Conservation (phyloP, 1,284 basidiomycete species). For the Volvariella surrecta region DNA sequence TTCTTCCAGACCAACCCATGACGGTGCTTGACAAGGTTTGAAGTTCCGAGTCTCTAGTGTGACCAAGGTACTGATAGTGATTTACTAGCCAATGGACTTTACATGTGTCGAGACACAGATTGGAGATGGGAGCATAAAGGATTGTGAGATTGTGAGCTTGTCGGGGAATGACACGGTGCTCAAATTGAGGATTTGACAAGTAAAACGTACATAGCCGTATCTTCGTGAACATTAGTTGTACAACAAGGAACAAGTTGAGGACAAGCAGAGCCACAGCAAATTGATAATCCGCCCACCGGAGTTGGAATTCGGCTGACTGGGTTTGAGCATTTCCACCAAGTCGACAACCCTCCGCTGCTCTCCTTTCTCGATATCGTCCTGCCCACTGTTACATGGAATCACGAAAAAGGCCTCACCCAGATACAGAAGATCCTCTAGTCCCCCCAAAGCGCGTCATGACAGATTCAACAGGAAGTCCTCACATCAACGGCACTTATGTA, state of each 20-base stretch:
- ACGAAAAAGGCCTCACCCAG: constrained; percentile 51
- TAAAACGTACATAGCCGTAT: no score
- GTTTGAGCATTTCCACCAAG: constrained; percentile 6
- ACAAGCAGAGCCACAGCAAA: constrained; percentile 16
- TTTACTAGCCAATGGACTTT: constrained; percentile 61
- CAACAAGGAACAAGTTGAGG: neutral
- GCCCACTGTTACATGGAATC: constrained; percentile 39
- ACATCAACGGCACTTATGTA: constrained; percentile 43
- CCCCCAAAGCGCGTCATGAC: constrained; percentile 63
- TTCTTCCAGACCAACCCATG: constrained; percentile 70
- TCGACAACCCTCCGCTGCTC: constrained; percentile 14
- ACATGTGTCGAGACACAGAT: constrained; percentile 82
- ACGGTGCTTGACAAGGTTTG: constrained; percentile 64
- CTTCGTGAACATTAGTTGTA: no score
- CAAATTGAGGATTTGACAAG: no score
- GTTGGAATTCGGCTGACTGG: constrained; percentile 16
- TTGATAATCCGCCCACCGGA: constrained; percentile 29
- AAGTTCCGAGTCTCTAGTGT: constrained; percentile 8
- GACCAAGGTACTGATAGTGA: constrained; percentile 9
- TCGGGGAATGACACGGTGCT: neutral
- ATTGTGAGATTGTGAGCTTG: constrained; percentile 58
- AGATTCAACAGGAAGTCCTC: constrained; percentile 47
- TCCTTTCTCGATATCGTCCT: constrained; percentile 2
- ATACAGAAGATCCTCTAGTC: constrained; percentile 41
- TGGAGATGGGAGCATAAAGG: constrained; percentile 58